Evolutionary conservation across 2,329 filamentous ascomycete species (phyloP), one percentile per base, ranked within the genome.

Genomic region (Epichloe coenophiala): DNA sequence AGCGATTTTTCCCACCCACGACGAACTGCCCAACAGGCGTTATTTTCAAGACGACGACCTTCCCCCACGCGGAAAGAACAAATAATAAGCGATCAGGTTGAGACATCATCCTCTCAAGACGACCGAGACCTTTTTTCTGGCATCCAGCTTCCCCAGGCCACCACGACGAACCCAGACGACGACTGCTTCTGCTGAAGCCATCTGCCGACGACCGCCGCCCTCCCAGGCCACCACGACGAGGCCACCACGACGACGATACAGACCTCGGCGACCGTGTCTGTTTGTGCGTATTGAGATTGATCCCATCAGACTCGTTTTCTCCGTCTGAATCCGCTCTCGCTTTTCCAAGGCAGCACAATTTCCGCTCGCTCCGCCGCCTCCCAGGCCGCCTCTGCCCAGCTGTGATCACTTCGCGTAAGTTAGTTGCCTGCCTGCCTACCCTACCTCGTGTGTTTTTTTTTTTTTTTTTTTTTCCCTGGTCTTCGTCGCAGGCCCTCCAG

Each of bases 351-450:
- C 46, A 48, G 47, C 49, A 48, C 43, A 48, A 45, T 48, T 53
- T 42, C 38, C 44, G 53, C 52, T 48, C 51, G 50, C 43, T 44
- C 46, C 52, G 56, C 57, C 54, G 58, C 52, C 52, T 41, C 49
- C 49, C 39, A 50, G 55, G 48, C 48, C 45, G 54, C 51, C 47
- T 47, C 47, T 50, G 48, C 39, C 31, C 35, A 50, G 65, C 65
- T 66, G 66, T 63, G 65, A 68, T 69, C 63, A 63, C 66, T 68
- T 69, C 49, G 40, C 45, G 52, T 53, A 49, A 47, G 53, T 50
- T 21, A 47, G 53, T 50, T 21, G 38, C 12, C 40, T 40, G 38
- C 12, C 40, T 40, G 47, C 38, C 23, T 51, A 47, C 41, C 35
- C 51, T 43, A 47, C 49, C 21, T 53, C 55, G 50, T 47, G 40